Conservation (phyloP, 148 eudicot genomes). For the Rheum nobile region DNA sequence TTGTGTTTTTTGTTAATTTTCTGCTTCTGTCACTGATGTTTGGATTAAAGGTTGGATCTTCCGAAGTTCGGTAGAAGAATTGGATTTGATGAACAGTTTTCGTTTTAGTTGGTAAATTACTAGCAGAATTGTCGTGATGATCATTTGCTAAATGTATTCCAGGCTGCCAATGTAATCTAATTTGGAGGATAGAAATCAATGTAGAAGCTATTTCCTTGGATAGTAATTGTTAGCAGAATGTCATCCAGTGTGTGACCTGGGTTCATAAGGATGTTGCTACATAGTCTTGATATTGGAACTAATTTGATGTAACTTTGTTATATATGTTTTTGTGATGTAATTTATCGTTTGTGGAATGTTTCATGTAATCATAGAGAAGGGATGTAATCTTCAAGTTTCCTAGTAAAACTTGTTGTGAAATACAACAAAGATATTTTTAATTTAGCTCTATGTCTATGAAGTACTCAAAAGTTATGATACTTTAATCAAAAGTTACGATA, state of each 20-base stretch:
- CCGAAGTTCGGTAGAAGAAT: neutral
- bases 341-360: neutral
- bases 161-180: neutral
- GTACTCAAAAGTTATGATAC: too few species aligned
- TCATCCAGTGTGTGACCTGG: neutral
- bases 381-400: neutral
- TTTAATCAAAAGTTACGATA: too few species aligned
- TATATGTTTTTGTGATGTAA: too few species aligned
- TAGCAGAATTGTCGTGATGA: neutral
- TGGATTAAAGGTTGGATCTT: neutral
- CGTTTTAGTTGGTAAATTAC: too few species aligned
- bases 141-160: neutral
- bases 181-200: neutral
- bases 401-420: neutral
- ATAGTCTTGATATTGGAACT: neutral
- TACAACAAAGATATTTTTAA: neutral
- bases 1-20: neutral
- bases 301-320: too few species aligned
- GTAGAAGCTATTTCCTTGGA: neutral
- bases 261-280: neutral
- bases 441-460: too few species aligned
- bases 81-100: neutral
- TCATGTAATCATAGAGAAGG: neutral
- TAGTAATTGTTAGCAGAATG: neutral
- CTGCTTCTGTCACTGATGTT: neutral